These are phyloP conservation scores for Eucommia ulmoides DNA, from an alignment of 257 asterid genomes.

Conservation along the genomic window DNA sequence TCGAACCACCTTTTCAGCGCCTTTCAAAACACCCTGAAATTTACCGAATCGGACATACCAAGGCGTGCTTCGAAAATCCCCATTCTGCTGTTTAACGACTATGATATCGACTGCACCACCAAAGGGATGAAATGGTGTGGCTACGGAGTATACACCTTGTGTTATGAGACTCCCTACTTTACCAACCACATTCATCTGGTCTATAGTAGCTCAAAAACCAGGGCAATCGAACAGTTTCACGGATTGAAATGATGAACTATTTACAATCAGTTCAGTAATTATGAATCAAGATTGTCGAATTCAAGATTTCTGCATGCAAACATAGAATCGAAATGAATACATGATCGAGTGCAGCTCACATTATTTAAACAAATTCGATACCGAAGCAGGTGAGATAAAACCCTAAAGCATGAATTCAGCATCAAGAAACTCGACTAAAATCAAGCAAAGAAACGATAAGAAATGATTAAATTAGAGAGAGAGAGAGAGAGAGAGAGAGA, in stretches of 20 bases:
- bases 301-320: conserved; percentile 43
- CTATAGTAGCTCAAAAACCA: conserved; percentile 2
- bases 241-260: conserved; percentile 4
- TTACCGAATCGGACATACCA: conserved; percentile 94
- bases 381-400: not conserved
- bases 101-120: conserved; percentile 97
- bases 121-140: conserved; percentile 93
- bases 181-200: conserved; percentile 69
- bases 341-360: conserved; percentile 16
- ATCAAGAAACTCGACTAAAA: not conserved
- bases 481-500: not conserved
- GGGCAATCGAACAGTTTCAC: conserved; percentile 12
- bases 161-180: conserved; percentile 61
- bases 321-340: conserved; percentile 11
- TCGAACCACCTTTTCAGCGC: conserved; percentile 69
- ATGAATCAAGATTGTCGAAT: conserved; percentile 11
- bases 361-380: conserved; percentile 5
- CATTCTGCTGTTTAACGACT: conserved; percentile 71
- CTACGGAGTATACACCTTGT: conserved; percentile 78
- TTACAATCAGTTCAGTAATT: conserved; percentile 4
- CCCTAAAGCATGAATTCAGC: not conserved
- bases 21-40: conserved; percentile 85
- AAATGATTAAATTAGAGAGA: not conserved
- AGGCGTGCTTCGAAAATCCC: conserved; percentile 72
- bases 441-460: not conserved